Base-by-base conservation (phyloP, 495 filamentous ascomycete species). In the Trichoderma asperelloides region DNA sequence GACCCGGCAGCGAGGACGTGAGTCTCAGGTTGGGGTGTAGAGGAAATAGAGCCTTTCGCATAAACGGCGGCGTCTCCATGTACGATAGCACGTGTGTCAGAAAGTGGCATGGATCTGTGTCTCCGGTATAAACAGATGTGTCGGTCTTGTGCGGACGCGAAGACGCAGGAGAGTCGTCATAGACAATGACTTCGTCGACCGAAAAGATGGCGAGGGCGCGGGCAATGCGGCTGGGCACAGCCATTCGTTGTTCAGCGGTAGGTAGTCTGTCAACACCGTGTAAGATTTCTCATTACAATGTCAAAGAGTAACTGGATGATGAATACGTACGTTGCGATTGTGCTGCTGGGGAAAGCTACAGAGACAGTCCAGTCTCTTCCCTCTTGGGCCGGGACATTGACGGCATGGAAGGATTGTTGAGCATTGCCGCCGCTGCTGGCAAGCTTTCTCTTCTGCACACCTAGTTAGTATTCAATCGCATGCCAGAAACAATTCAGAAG, bases 111-210 rank as follows among this genome's bases (percentile, higher is more conserved):
- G 89, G 89, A 69, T 91, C 85, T 1, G 81, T 74, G 65, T 82
- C 86, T 64, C 86, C 88, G 0, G 88, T 90, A 70, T 89, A 89
- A 27, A 77, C 77, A 8, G 80, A 78, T 18, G 77, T 72, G 47
- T 82, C 77, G 27, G 79, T 75, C 37, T 80, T 75, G 18, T 68
- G 62, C 40, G 77, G 71, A 51, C 78, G 80, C 25, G 76, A 73
- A 40, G 76, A 72, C 16, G 70, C 28, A 0, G 75, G 80, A 47
- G 75, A 79, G 73, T 92, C 90, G 62, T 91, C 84, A 73, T 88
- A 93, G 66, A 93, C 74, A 57, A 93, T 80, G 33, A 94, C 80
- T 74, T 94, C 91, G 71, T 94, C 91, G 65, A 93, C 84, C 68
- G 83, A 88, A 72, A 91, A 93, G 67, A 92, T 88, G 28, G 89